These are phyloP conservation scores for Myochromella boudieri DNA, from an alignment of 768 basidiomycete species.

Conservation along the genomic window DNA sequence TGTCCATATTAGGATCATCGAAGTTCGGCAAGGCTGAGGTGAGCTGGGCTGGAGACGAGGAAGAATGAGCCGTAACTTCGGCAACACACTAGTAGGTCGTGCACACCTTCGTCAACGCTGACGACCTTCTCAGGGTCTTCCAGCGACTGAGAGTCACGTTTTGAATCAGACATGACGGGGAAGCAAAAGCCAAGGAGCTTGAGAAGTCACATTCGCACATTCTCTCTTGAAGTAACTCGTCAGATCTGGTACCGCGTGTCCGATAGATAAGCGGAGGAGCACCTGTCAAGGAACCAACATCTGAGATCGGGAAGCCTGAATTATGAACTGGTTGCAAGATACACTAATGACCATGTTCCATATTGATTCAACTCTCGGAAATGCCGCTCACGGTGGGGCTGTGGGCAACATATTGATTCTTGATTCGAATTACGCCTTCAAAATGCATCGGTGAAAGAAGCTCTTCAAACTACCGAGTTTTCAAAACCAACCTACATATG, in stretches of 20 bases:
- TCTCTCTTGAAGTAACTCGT: slow-evolving; percentile 28
- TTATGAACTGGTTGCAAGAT: too few relatives aligned
- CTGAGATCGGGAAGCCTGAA: too few relatives aligned
- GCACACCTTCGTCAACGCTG: slow-evolving; percentile 20
- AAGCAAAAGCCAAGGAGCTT: slow-evolving; percentile 25
- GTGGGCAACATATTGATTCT: too few relatives aligned
- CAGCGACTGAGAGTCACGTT: slow-evolving; percentile 25
- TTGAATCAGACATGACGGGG: slow-evolving; percentile 33
- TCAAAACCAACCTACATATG: too few relatives aligned
- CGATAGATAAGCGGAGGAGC: slow-evolving; percentile 11
- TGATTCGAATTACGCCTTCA: too few relatives aligned
- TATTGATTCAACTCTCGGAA: too few relatives aligned
- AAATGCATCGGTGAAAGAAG: too few relatives aligned
- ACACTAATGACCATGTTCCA: too few relatives aligned
- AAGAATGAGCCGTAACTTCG: neutral
- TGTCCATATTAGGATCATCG: slow-evolving; percentile 57
- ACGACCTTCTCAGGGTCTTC: slow-evolving; percentile 36
- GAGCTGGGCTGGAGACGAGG: slow-evolving; percentile 21
- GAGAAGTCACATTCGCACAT: slow-evolving; percentile 2
- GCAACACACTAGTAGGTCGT: neutral
- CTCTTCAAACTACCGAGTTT: too few relatives aligned
- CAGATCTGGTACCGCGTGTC: slow-evolving; percentile 20
- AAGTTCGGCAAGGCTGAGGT: slow-evolving; percentile 37
- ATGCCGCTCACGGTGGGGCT: too few relatives aligned
- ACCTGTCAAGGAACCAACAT: neutral